These are phyloP conservation scores for Kwoniella mangroviensis DNA, from an alignment of 768 basidiomycete species.

Conservation along the genomic window DNA sequence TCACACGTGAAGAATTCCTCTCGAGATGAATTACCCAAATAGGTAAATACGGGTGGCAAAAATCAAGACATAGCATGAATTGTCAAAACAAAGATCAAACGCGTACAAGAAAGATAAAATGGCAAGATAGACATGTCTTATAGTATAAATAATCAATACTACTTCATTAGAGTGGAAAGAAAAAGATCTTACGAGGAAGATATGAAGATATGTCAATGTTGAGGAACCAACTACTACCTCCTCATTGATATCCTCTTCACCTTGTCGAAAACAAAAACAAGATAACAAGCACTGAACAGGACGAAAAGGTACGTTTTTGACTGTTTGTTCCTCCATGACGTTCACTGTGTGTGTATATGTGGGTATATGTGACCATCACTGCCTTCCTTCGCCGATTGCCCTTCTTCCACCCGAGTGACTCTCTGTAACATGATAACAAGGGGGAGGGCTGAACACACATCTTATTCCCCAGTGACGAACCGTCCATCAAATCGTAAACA, in stretches of 20 bases:
- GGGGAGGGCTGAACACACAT: not conserved
- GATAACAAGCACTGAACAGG: not conserved
- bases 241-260: too few relatives aligned
- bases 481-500: not conserved
- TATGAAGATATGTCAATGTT: not conserved
- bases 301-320: not conserved
- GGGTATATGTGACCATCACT: not conserved
- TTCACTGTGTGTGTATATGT: not conserved
- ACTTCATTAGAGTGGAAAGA: too few relatives aligned
- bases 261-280: too few relatives aligned
- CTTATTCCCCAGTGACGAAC: not conserved
- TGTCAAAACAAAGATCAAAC: constrained; percentile 15
- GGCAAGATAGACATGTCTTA: not conserved
- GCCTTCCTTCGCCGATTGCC: too few relatives aligned
- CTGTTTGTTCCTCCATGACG: not conserved
- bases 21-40: not conserved
- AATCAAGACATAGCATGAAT: constrained; percentile 1
- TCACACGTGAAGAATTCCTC: not conserved
- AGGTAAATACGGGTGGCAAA: not conserved
- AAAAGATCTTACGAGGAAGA: not conserved
- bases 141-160: too few relatives aligned
- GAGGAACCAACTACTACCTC: too few relatives aligned
- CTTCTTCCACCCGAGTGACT: too few relatives aligned
- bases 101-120: not conserved
- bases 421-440: not conserved